Evolutionary conservation across 306 rosid species (phyloP).

Genomic region (Argentina anserina): DNA sequence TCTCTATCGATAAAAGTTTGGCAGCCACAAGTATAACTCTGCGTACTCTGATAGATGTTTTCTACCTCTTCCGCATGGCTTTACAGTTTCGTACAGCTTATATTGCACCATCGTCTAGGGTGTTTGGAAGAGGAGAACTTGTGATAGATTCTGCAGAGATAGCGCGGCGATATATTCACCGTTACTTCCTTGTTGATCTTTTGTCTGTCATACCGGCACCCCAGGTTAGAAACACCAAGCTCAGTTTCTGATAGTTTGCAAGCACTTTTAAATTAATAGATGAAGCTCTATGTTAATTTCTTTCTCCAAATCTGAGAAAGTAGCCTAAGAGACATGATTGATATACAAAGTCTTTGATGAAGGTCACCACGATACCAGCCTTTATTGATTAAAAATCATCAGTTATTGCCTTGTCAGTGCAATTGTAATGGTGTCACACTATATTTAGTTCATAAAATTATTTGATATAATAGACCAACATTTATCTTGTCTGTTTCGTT

Average conservation of each 20-base stretch:
- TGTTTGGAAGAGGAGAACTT: slow-evolving; percentile 94
- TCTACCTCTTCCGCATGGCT: slow-evolving; percentile 66
- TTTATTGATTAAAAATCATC: background rate
- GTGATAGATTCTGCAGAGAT: slow-evolving; percentile 78
- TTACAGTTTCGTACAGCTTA: slow-evolving; percentile 84
- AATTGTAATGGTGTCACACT: background rate
- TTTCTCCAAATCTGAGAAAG: background rate
- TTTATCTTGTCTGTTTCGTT: slow-evolving; percentile 3
- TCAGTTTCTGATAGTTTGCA: slow-evolving; percentile 3
- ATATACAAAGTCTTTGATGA: background rate
- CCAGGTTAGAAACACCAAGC: slow-evolving; percentile 56
- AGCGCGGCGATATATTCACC: slow-evolving; percentile 65
- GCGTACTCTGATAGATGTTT: slow-evolving; percentile 46
- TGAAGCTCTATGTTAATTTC: background rate
- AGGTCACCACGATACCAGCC: background rate
- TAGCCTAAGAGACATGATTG: background rate
- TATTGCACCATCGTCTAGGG: slow-evolving; percentile 86
- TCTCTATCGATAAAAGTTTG: slow-evolving; percentile 59
- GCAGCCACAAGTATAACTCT: slow-evolving; percentile 43
- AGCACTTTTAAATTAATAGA: too few relatives aligned
- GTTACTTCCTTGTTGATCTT: slow-evolving; percentile 67
- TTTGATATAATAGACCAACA: background rate
- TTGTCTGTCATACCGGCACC: slow-evolving; percentile 72
- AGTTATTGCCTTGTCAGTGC: background rate
- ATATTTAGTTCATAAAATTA: background rate